Conservation (phyloP, 2,329 filamentous ascomycete species). For the Lasiodiplodia sp. region DNA sequence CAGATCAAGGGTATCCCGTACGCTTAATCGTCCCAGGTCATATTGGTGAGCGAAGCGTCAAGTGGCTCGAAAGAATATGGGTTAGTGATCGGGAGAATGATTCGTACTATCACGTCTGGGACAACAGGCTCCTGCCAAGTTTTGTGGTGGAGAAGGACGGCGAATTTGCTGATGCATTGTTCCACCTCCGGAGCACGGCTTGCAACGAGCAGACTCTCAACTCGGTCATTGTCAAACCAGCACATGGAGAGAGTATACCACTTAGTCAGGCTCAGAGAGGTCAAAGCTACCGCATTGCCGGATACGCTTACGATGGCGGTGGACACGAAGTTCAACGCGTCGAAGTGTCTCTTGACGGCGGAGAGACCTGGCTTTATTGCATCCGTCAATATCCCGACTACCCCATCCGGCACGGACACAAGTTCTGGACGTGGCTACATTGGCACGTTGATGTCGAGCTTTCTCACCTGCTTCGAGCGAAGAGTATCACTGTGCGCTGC, state of each 20-base stretch:
- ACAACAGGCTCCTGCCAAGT: conserved; percentile 57
- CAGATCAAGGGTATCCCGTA: conserved; percentile 61
- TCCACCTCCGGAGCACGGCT: conserved; percentile 56
- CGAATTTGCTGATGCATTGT: conserved; percentile 56
- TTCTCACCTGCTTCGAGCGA: conserved; percentile 51
- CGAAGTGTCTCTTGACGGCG: conserved; percentile 57
- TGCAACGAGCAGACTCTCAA: conserved; percentile 60
- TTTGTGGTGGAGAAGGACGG: conserved; percentile 60
- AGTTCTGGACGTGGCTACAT: conserved; percentile 63
- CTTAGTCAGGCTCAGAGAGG: conserved; percentile 48
- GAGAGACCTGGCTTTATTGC: conserved; percentile 58
- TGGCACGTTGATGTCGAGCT: conserved; percentile 61
- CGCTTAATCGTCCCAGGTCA: conserved; percentile 61
- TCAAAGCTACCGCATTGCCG: conserved; percentile 54
- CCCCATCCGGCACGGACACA: conserved; percentile 60
- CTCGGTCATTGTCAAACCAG: conserved; percentile 55
- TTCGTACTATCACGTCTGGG: conserved; percentile 57
- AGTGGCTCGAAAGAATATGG: conserved; percentile 58
- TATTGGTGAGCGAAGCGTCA: conserved; percentile 61
- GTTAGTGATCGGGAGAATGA: conserved; percentile 49
- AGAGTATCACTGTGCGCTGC: conserved; percentile 55
- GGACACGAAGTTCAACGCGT: conserved; percentile 59
- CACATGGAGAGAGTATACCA: conserved; percentile 54
- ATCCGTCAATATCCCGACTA: conserved; percentile 57
- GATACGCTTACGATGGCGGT: conserved; percentile 59